phyloP scores from a whole-genome alignment of 495 filamentous ascomycete genomes.

The Bombardia bombarda region DNA sequence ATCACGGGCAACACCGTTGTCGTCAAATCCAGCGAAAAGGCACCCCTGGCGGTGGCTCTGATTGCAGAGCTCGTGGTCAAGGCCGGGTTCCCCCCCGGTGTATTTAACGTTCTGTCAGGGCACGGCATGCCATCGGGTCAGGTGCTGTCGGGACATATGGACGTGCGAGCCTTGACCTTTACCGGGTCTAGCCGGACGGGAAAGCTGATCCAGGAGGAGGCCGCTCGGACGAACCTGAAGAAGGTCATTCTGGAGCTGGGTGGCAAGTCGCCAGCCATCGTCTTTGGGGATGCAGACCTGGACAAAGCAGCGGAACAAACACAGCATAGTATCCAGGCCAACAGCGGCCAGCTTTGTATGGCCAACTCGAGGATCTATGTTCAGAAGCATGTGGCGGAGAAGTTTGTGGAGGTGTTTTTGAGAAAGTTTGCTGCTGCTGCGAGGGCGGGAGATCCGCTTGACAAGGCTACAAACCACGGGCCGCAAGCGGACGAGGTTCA shows the following conservation, averaged over 20 bases:
- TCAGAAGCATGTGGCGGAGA: conserved; percentile 44
- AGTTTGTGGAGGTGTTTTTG: conserved; percentile 52
- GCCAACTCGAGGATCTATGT: conserved; percentile 73
- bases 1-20: conserved; percentile 82
- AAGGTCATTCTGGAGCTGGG: conserved; percentile 77
- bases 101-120: conserved; percentile 51
- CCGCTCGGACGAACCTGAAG: conserved; percentile 49
- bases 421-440: conserved; percentile 50
- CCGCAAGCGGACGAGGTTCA: conserved; percentile 40
- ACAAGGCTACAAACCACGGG: conserved; percentile 57
- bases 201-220: conserved; percentile 32
- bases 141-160: conserved; percentile 42
- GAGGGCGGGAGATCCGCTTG: conserved; percentile 52
- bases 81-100: conserved; percentile 51
- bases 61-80: conserved; percentile 43
- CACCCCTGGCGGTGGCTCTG: conserved; percentile 62
- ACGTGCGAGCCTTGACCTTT: conserved; percentile 48
- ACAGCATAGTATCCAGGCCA: conserved; percentile 65
- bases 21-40: conserved; percentile 85
- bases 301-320: conserved; percentile 62
- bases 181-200: conserved; percentile 47
- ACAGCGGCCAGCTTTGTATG: conserved; percentile 69
- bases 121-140: conserved; percentile 44
- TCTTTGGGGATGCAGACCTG: conserved; percentile 65
- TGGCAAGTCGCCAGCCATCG: conserved; percentile 65